Evolutionary conservation across 2,329 filamentous ascomycete genomes (phyloP).

Genomic region (Cladosporium colombiae): DNA sequence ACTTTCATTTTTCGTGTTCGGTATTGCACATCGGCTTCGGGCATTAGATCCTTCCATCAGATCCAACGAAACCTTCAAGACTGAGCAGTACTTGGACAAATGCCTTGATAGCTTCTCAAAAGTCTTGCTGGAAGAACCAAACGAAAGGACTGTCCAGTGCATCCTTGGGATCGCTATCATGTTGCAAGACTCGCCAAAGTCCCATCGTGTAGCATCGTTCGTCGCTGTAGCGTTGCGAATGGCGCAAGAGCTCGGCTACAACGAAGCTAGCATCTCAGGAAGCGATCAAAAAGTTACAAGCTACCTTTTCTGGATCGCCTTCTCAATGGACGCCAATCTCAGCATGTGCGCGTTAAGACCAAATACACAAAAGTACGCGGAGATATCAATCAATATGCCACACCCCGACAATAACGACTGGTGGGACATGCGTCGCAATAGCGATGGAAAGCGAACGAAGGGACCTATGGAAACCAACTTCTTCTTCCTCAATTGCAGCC

Average conservation of each 20-base stretch:
- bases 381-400: neutral
- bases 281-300: neutral
- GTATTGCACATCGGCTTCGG: neutral
- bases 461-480: neutral
- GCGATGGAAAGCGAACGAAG: neutral
- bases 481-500: neutral
- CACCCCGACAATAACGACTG: neutral
- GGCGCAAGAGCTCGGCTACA: neutral
- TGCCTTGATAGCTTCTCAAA: neutral
- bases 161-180: neutral
- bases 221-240: neutral
- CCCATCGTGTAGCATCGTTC: neutral
- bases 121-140: neutral
- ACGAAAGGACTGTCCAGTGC: neutral
- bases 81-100: neutral
- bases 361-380: neutral
- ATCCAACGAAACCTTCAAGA: neutral
- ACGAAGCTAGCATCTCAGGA: neutral
- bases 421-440: neutral
- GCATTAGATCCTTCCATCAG: neutral
- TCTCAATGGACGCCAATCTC: conserved; percentile 1
- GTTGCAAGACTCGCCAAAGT: neutral
- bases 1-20: neutral
- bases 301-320: neutral
- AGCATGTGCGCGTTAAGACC: neutral